These are phyloP conservation scores for Echites panduratus DNA, from an alignment of 257 asterid species.

Conservation along the genomic window DNA sequence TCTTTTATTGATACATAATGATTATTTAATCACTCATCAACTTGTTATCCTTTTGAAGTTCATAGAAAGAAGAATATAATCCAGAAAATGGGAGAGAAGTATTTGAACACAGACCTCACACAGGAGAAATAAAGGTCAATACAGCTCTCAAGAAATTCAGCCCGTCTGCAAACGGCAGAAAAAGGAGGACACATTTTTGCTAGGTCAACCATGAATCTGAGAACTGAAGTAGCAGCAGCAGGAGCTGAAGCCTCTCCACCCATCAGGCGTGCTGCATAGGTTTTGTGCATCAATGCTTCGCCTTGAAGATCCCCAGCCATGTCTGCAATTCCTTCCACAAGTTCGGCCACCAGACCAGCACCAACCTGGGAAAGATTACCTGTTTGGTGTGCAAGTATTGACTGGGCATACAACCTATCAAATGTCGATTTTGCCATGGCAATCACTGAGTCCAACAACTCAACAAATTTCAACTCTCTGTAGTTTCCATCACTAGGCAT, in stretches of 20 bases:
- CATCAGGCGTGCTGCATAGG: conserved; percentile 99
- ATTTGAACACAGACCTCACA: conserved; percentile 56
- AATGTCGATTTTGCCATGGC: conserved; percentile 98
- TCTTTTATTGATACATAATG: neutral
- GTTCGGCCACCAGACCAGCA: conserved; percentile 91
- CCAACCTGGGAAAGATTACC: conserved; percentile 87
- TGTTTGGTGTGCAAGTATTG: conserved; percentile 77
- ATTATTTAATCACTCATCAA: neutral
- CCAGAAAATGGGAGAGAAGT: neutral
- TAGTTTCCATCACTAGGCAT: conserved; percentile 81
- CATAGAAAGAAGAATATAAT: neutral
- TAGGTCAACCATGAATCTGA: conserved; percentile 97
- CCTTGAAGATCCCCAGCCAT: conserved; percentile 95
- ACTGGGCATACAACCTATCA: conserved; percentile 79
- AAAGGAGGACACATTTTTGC: conserved; percentile 98
- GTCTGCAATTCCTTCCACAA: conserved; percentile 74
- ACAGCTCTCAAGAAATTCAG: conserved; percentile 93
- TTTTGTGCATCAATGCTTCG: conserved; percentile 98
- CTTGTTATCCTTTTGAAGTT: neutral
- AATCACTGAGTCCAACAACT: conserved; percentile 81
- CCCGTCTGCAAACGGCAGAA: conserved; percentile 80
- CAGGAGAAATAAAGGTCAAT: conserved; percentile 93
- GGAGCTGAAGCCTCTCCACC: conserved; percentile 99
- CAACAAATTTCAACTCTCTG: conserved; percentile 74
- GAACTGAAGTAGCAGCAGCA: conserved; percentile 96